Evolutionary conservation across 208 protist genomes (phyloP), one percentile per base, ranked within the genome.

Genomic region (Acanthamoeba sp.): DNA sequence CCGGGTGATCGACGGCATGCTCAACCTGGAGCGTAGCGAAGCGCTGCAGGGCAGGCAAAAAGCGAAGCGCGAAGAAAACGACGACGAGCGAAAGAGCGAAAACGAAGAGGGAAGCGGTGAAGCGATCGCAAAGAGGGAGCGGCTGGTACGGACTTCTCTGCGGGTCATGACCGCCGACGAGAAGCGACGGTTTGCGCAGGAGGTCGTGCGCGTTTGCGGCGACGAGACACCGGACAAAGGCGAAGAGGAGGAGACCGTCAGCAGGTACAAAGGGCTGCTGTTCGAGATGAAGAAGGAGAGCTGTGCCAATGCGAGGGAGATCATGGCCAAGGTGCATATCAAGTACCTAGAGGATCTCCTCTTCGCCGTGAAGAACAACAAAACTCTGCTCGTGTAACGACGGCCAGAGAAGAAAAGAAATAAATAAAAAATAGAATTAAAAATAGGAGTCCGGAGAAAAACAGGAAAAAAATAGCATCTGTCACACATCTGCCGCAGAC

Each of bases 211-310:
- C n/a, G 66, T 34, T 29, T 42, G 66, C 66, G 66, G 16, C n/a
- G 66, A 76, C 29, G 14, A 7, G 29, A 22, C 55, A 22, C 62
- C 62, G 9, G 29, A 34, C 22, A 12, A 62, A 62, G 55, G 55
- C 55, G 55, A 62, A 62, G 55, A 62, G 55, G 62, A 69, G 66
- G 29, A 20, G 32, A 42, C 3, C 7, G 22, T 29, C 27, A 9
- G 9, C 36, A 27, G 32, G n/a, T 76, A 76, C 66, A 24, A 29
- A 10, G n/a, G 29, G n/a, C 66, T 76, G n/a, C 66, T 76, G n/a
- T 76, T 76, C 66, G 66, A 76, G 36, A 76, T 76, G 66, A 76
- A 76, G 66, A 76, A 76, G n/a, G 66, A 76, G 36, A 42, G 66
- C 32, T 76, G 66, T 20, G 66, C 66, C 16, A 76, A 6, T 29